Base-by-base conservation (phyloP, 352 stramenopile species). In the Phytophthora europaea region DNA sequence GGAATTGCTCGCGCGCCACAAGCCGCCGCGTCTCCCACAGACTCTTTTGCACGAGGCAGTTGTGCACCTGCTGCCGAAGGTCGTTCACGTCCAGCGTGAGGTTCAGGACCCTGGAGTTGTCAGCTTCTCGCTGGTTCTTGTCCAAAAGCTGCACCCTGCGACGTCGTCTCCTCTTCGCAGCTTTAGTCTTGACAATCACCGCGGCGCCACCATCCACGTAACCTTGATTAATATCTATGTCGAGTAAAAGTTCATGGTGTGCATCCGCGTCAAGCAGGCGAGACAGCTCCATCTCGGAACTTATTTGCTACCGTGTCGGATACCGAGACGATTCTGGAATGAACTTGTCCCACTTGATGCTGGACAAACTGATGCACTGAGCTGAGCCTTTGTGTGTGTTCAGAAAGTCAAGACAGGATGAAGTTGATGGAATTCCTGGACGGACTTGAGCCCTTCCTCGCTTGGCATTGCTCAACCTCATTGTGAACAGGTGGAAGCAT, bases 41-140 rank as follows among this genome's bases (percentile, higher is more conserved):
- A 26, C 54, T 70, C 38, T 72, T 71, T 12, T 61, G 53, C 40
- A 73, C 59, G 12, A 79, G 22, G 8, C 72, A 77, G 34, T 78
- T 59, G 13, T 70, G 65, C 47, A 83, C 58, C 51, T 83, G 72
- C 36, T 80, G 68, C 9, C 65, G 59, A 9, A 75, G 61, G 8
- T 70, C 43, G 34, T 76, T 79, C 52, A 79, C 58, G 55, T 73
- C 72, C 55, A 79, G 58, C 4, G 67, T 79, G 50, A 79, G 58
- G 23, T 76, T 73, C 23, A 73, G 47, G 22, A 79, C 38, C 23
- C 23, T 53, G n/a, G 59, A 73, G 45, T 65, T 56, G 52, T 76
- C 67, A 10, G 36, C 40, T 4, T 69, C 62, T 12, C 66, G 66
- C n/a, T 66, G 22, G 28, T 54, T 63, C 53, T 73, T 73, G 26